Base-by-base conservation (phyloP, 2,329 filamentous ascomycete species). In the Elsinoe perseae region DNA sequence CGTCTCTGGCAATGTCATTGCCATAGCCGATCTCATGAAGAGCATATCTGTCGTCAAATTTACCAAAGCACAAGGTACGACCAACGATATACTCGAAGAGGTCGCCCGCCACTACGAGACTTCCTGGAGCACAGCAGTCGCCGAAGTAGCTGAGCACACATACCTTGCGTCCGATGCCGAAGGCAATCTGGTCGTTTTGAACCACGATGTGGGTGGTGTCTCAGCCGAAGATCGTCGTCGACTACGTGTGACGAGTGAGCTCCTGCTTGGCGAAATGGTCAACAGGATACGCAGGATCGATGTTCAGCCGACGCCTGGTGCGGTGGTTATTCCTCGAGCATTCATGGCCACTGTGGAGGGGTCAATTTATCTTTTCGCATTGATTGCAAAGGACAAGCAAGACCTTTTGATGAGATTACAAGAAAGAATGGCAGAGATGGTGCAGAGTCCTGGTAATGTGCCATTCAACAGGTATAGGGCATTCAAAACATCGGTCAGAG, bases 291-390 rank as follows among this genome's bases (percentile, higher is more conserved):
- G 85, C 20, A 81, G 81, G 25, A 81, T 97, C 16, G 77, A 85
- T 55, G 82, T 95, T 8, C 77, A 82, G 25, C 76, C 82, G 2
- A 78, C 78, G 16, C 74, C 82, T 1, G 83, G 78, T 61, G 83
- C 87, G 7, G 76, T 85, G 23, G 83, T 96, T 6, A 75, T 85
- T 6, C 92, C 93, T 0, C 83, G 82, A 65, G 93, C 93, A 18
- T 96, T 97, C 67, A 73, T 97, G 54, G 91, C 82, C 58, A 97
- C 93, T 55, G 91, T 91, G 48, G 92, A 97, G 69, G 93, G 93
- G 23, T 86, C 86, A 0, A 85, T 98, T 50, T 96, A 95, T 70
- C 82, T 98, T 61, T 92, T 93, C 64, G 89, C 87, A 0, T 80
- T 86, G 5, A 89, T 98, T 61, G 77, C 84, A 2, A 77, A 86